Percentiles rank a stretch among this genome's conserved stretches.
Evolutionary conservation across 805 yeast species (phyloP).

Genomic region (Teunomyces aglyptinius): DNA sequence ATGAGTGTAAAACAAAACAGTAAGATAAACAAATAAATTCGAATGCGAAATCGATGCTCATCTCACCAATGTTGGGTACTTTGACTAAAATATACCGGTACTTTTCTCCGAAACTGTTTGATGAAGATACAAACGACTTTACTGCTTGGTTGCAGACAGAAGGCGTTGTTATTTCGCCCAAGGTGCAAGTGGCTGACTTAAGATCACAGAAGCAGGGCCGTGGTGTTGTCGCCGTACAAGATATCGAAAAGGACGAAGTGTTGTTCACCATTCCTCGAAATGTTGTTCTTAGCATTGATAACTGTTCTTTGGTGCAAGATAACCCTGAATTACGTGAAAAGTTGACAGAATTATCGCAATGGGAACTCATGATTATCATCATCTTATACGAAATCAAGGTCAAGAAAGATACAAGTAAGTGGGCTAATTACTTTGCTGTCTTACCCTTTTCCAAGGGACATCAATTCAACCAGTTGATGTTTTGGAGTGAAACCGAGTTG

Average conservation of each 20-base stretch:
- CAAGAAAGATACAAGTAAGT: slow-evolving; percentile 47
- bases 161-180: slow-evolving; percentile 51
- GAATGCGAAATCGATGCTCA: slow-evolving; percentile 2
- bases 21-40: neutral
- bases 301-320: slow-evolving; percentile 43
- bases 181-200: slow-evolving; percentile 60
- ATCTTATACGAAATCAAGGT: slow-evolving; percentile 58
- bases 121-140: slow-evolving; percentile 1
- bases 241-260: slow-evolving; percentile 59
- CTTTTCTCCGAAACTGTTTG: neutral
- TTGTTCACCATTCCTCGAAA: slow-evolving; percentile 69
- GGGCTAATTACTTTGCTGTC: slow-evolving; percentile 71
- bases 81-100: slow-evolving; percentile 1
- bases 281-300: slow-evolving; percentile 57
- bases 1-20: slow-evolving; percentile 2
- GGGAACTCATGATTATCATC: slow-evolving; percentile 76
- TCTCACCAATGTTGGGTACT: slow-evolving; percentile 2
- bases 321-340: slow-evolving; percentile 30
- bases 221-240: slow-evolving; percentile 64
- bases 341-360: slow-evolving; percentile 51
- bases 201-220: slow-evolving; percentile 67
- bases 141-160: slow-evolving; percentile 26
- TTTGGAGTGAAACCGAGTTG: slow-evolving; percentile 70
- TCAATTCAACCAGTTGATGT: slow-evolving; percentile 68
- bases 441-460: slow-evolving; percentile 51